Percentiles rank a stretch among this genome's conserved stretches.
These are phyloP conservation scores for Moesziomyces globuligerus DNA, from an alignment of 1,284 basidiomycete species.

Conservation along the genomic window DNA sequence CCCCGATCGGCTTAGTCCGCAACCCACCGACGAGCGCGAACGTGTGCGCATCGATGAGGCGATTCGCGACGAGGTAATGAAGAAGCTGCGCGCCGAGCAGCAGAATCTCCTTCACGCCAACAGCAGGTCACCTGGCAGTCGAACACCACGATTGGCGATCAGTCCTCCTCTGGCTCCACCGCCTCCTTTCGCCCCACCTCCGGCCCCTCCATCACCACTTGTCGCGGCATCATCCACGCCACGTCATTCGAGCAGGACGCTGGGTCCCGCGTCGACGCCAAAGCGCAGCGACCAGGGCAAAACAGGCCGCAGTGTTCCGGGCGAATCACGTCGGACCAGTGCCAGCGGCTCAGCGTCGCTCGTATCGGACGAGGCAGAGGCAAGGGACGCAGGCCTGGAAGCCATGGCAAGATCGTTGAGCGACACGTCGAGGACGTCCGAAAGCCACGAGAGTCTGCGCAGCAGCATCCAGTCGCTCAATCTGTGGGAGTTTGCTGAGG, in stretches of 20 bases:
- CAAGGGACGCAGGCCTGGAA: background rate
- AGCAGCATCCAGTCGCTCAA: slow-evolving; percentile 13
- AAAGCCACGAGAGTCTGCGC: slow-evolving; percentile 14
- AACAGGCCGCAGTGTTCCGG: no score
- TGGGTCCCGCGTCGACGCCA: background rate
- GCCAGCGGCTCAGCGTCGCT: background rate
- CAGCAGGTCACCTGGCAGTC: background rate
- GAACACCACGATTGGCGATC: slow-evolving; percentile 5
- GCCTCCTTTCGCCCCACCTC: slow-evolving; percentile 29
- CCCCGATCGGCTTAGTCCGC: background rate
- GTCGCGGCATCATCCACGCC: background rate
- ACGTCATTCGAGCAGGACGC: background rate
- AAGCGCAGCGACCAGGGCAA: background rate
- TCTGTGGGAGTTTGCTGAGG: slow-evolving; percentile 14
- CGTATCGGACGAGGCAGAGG: background rate
- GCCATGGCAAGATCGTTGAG: background rate
- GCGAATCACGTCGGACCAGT: no score
- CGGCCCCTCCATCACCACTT: slow-evolving; percentile 7
- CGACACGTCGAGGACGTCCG: slow-evolving; percentile 1
- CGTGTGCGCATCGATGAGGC: slow-evolving; percentile 23
- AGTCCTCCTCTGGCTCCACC: slow-evolving; percentile 21
- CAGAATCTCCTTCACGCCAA: background rate
- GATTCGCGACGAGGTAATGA: slow-evolving; percentile 26
- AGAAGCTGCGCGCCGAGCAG: slow-evolving; percentile 19
- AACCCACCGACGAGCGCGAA: slow-evolving; percentile 7